Percentiles rank a stretch among this genome's conserved stretches.
These are phyloP conservation scores for Neolentinus lepideus DNA, from an alignment of 1,284 basidiomycete species.

Conservation along the genomic window DNA sequence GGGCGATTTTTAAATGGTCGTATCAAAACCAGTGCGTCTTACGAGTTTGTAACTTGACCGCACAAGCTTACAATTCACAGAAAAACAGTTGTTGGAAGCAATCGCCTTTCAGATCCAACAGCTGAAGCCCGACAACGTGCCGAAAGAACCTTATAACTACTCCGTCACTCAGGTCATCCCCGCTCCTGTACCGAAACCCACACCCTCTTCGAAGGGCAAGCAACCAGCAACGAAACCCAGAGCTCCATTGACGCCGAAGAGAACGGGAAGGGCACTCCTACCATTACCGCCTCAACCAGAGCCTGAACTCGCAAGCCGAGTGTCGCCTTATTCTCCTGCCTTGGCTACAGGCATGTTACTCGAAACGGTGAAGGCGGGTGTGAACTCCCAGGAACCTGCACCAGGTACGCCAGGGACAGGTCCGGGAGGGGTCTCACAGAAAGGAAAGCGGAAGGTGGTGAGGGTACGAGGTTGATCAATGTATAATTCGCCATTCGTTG, in stretches of 20 bases:
- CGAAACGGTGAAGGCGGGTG: conserved; percentile 74
- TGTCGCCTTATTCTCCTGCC: conserved; percentile 65
- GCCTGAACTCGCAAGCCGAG: conserved; percentile 43
- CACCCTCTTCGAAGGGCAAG: conserved; percentile 30
- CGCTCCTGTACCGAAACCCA: conserved; percentile 6
- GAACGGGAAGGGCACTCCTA: conserved; percentile 26
- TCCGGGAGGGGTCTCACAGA: conserved; percentile 38
- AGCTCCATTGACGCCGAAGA: conserved; percentile 16
- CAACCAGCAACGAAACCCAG: conserved; percentile 31
- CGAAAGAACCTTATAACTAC: conserved; percentile 53
- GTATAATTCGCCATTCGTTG: background rate
- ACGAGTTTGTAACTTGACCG: background rate
- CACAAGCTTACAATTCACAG: conserved; percentile 30
- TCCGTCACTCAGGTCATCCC: background rate
- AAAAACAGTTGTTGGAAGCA: conserved; percentile 77
- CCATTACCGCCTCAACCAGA: conserved; percentile 48
- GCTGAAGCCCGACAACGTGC: conserved; percentile 64
- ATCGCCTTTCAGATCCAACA: conserved; percentile 72
- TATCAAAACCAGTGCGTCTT: conserved; percentile 75
- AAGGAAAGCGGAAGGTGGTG: conserved; percentile 76
- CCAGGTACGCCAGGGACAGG: conserved; percentile 27
- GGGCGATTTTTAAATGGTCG: conserved; percentile 62
- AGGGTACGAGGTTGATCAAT: conserved; percentile 48
- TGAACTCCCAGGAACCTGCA: conserved; percentile 55
- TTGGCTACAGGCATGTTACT: conserved; percentile 66